Conservation (phyloP, 2,329 filamentous ascomycete genomes). For the Phaeosphaeria sp. region DNA sequence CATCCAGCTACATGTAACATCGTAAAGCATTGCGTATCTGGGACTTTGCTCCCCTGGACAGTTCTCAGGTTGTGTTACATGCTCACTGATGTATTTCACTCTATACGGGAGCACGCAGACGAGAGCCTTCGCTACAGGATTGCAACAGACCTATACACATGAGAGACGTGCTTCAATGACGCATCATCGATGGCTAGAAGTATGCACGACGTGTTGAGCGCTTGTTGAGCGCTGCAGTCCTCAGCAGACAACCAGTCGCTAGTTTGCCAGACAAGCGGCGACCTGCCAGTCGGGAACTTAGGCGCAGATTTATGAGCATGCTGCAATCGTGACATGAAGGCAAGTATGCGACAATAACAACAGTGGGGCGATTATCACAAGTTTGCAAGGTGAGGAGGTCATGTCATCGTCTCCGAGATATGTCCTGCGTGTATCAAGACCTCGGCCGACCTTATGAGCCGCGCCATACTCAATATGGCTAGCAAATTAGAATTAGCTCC, state of each 20-base stretch:
- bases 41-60: not conserved
- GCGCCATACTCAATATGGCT: not conserved
- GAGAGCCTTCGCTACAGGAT: not conserved
- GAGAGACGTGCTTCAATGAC: no score
- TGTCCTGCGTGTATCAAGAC: conserved; percentile 3
- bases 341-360: not conserved
- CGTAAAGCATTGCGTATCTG: not conserved
- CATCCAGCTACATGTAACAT: not conserved
- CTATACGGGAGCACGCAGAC: not conserved
- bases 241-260: no score
- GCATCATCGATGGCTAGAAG: no score
- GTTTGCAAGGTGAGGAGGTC: not conserved
- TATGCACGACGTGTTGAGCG: no score
- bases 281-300: no score
- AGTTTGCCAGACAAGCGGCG: no score
- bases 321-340: not conserved
- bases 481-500: not conserved
- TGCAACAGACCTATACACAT: not conserved
- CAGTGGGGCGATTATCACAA: conserved; percentile 3
- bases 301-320: not conserved
- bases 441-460: not conserved
- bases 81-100: not conserved
- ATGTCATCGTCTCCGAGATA: conserved; percentile 8
- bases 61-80: not conserved
- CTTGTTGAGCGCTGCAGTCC: no score